A percentile compares a stretch with the other conserved stretches of the same genome.
Conservation (phyloP, 2,329 filamentous ascomycete genomes). For the Penicillium sclerotiorum region DNA sequence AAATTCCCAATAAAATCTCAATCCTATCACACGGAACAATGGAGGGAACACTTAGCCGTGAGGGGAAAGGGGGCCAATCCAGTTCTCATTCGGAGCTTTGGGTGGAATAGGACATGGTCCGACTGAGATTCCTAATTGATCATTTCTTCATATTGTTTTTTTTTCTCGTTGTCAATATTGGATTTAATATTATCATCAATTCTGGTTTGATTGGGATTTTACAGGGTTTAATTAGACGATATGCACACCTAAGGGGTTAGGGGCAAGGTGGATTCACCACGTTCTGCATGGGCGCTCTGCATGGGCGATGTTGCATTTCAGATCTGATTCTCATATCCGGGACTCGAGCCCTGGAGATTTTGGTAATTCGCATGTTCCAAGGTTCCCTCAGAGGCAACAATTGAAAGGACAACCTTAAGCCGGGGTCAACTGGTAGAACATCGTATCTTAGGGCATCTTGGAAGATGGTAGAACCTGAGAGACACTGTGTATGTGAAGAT, state of each 20-base stretch:
- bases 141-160: no score
- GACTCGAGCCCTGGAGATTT: no score
- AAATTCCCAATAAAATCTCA: conserved; percentile 4
- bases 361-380: no score
- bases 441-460: no score
- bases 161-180: not conserved
- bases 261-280: not conserved
- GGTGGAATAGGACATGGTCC: conserved; percentile 24
- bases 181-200: not conserved
- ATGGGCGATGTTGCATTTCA: not conserved
- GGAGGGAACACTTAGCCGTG: conserved; percentile 22
- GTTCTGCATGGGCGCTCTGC: no score
- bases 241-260: not conserved
- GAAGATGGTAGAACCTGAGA: no score
- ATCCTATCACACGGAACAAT: conserved; percentile 20
- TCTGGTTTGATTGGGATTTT: not conserved
- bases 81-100: conserved; percentile 22
- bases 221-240: not conserved
- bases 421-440: no score
- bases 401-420: no score
- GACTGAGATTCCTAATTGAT: no score
- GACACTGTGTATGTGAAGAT: no score
- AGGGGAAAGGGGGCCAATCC: conserved; percentile 28
- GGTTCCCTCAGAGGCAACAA: no score
- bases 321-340: conserved; percentile 2